Evolutionary conservation across 768 basidiomycete species (phyloP), one percentile per base, ranked within the genome.

Genomic region (Tylopilus sp.): DNA sequence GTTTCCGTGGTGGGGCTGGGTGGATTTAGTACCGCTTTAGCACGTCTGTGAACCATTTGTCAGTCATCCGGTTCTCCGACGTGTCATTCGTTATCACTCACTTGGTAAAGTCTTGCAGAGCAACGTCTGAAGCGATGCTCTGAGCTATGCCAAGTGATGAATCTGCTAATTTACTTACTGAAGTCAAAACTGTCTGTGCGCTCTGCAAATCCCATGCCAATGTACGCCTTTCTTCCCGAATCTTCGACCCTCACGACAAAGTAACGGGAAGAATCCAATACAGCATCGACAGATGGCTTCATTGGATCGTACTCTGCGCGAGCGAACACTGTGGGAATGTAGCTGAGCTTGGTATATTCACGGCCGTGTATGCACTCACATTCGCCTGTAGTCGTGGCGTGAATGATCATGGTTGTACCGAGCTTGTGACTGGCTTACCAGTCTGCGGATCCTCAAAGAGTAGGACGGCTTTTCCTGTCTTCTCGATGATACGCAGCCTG

Each of bases 231-330:
- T 68, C 80, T 84, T 20, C 91, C 91, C 15, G 75, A 76, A 59
- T 95, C 93, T 67, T 97, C 94, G 3, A 97, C 88, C 48, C 91
- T 79, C 38, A 97, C 75, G 15, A 95, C 94, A 64, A 98, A 98
- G 67, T 98, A 98, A 43, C 94, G 83, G 11, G 93, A 95, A 1
- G 92, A 95, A 67, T 98, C 94, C 23, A 97, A 76, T 15, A 95
- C 93, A n/a, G 91, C 88, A 58, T 98, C 94, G n/a, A 98, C 90
- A 25, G 81, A 85, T 5, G 91, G 90, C 51, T 82, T 83, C 40
- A 79, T 71, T 15, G 84, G 76, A 62, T 90, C 86, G 63, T 97
- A 98, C 40, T 81, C 81, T 15, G 92, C 83, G 57, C 81, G 85
- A 39, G 95, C 95, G 73, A 98, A 98, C 49, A 90, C 91, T 89